Base-by-base conservation (phyloP, 2,329 filamentous ascomycete species). In the Colletotrichum sp. region DNA sequence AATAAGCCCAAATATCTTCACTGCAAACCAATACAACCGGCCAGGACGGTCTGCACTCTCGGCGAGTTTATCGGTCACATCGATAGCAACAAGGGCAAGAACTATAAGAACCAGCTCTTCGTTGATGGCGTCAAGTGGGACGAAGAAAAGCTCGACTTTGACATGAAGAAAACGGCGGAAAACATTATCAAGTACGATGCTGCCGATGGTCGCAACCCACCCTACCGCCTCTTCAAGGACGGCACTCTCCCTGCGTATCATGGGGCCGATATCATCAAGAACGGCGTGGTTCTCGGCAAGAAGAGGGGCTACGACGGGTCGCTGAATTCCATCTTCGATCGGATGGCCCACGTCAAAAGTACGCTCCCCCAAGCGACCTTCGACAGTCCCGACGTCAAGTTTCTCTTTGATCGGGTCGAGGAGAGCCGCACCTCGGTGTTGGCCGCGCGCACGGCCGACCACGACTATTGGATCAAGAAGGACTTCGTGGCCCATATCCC, bases 121-220 rank as follows among this genome's bases (percentile, higher is more conserved):
- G 28, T 68, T 68, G 65, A 68, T 68, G 18, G 65, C 65, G 65
- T 68, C 44, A 68, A 57, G 28, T 68, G 44, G 44, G 65, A 68
- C 65, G 65, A 68, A 68, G 65, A 68, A 68, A 68, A 57, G 65
- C 65, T 68, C 65, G 65, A 68, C 18, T 68, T 68, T 68, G 28
- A 68, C 44, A 68, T 68, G 18, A 68, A 68, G 65, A 68, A 68
- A 68, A 68, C 65, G 18, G 65, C 65, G 28, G 65, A 68, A 57
- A 36, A 57, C 26, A 68, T 68, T 68, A 32, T 68, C 44, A 68
- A 68, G 65, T 68, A 57, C 65, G 44, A 68, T 57, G 65, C 65
- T 68, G 44, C 26, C 44, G 65, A 57, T 68, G 65, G 65, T 68
- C 65, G 65, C 30, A 68, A 68, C 65, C 63, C 21, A 34, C 63